These are phyloP conservation scores for Trichoderma lentiforme DNA, from an alignment of 2,329 filamentous ascomycete species.

Conservation along the genomic window DNA sequence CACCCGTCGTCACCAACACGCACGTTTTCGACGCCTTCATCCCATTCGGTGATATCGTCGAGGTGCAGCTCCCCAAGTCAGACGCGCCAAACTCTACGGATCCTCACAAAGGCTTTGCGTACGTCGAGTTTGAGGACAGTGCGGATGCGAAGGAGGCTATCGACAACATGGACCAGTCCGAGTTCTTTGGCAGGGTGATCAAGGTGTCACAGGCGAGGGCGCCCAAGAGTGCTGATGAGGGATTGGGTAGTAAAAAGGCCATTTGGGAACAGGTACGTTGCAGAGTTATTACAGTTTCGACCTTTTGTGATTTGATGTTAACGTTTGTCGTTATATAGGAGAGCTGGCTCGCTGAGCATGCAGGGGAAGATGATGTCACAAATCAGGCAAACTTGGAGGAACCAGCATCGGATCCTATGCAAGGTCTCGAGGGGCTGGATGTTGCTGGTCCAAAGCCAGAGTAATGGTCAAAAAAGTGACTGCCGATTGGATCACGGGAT, in stretches of 20 bases:
- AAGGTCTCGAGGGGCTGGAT: slow-evolving; percentile 87
- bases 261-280: slow-evolving; percentile 88
- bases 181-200: slow-evolving; percentile 87
- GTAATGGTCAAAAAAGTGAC: slow-evolving; percentile 38
- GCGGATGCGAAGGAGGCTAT: slow-evolving; percentile 91
- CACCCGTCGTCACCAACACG: slow-evolving; percentile 69
- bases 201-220: slow-evolving; percentile 91
- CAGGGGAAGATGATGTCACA: slow-evolving; percentile 69
- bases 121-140: slow-evolving; percentile 86
- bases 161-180: slow-evolving; percentile 98
- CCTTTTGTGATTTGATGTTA: not conserved
- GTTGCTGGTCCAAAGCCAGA: slow-evolving; percentile 85
- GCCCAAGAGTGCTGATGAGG: slow-evolving; percentile 83
- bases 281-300: not conserved
- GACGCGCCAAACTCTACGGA: slow-evolving; percentile 76
- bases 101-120: slow-evolving; percentile 87
- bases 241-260: slow-evolving; percentile 87
- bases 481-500: not conserved
- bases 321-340: slow-evolving; percentile 57
- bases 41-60: slow-evolving; percentile 92
- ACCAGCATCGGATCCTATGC: slow-evolving; percentile 80
- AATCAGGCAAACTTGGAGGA: slow-evolving; percentile 38
- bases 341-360: slow-evolving; percentile 86
- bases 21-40: slow-evolving; percentile 89
- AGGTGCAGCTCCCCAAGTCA: slow-evolving; percentile 85